phyloP scores from a whole-genome alignment of 2,329 filamentous ascomycete genomes.

The Pyricularia grisea region DNA sequence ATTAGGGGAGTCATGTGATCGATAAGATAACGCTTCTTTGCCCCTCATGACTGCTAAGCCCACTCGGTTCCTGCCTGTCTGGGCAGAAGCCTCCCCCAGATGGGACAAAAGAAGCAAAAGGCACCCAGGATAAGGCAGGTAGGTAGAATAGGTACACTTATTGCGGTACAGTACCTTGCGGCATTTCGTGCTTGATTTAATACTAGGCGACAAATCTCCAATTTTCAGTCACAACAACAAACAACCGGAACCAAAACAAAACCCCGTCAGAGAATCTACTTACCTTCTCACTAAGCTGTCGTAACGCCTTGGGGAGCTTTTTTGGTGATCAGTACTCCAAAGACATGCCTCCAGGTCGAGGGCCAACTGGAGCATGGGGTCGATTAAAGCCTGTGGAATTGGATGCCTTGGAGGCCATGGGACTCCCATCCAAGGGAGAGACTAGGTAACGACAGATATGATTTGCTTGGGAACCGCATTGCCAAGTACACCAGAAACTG shows the following conservation, averaged over 20 bases:
- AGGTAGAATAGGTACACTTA: background rate
- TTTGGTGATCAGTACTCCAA: background rate
- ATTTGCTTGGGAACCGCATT: background rate
- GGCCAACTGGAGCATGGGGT: conserved; percentile 51
- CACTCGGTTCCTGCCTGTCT: background rate
- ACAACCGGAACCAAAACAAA: no score
- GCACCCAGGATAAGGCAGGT: background rate
- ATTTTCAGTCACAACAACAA: background rate
- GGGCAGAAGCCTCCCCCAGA: background rate
- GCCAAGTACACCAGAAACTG: background rate
- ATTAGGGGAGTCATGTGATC: background rate
- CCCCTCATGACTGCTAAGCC: background rate
- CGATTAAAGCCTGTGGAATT: conserved; percentile 64
- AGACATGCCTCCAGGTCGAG: conserved; percentile 15
- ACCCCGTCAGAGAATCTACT: background rate
- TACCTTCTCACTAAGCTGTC: background rate
- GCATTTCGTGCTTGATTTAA: background rate
- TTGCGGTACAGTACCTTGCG: background rate
- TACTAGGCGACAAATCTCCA: background rate
- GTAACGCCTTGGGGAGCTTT: background rate
- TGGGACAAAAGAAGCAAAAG: background rate
- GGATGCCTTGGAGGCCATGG: conserved; percentile 73
- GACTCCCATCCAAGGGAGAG: conserved; percentile 86
- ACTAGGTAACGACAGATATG: conserved; percentile 48
- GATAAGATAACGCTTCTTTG: background rate